These are phyloP conservation scores for Yarrowia sp. DNA, from an alignment of 805 yeast genomes.

Conservation along the genomic window DNA sequence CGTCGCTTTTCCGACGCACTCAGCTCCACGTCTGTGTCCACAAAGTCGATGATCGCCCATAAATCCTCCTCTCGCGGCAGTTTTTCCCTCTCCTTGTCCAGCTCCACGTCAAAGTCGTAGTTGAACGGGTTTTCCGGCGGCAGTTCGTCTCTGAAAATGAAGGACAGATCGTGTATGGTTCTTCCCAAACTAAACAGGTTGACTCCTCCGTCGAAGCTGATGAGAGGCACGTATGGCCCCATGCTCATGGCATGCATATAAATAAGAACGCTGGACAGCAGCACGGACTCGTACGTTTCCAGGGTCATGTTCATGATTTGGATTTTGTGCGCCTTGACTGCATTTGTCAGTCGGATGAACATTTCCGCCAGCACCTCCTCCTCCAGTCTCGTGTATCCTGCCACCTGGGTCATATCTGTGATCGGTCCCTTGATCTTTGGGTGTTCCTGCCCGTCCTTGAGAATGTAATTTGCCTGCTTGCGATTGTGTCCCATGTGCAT, in stretches of 20 bases:
- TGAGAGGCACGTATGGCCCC: slow-evolving; percentile 2
- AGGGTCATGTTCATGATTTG: neutral
- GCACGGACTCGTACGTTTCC: slow-evolving; percentile 1
- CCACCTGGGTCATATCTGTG: neutral
- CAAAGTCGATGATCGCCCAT: slow-evolving; percentile 23
- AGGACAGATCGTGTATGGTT: neutral
- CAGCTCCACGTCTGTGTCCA: neutral
- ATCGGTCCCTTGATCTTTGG: neutral
- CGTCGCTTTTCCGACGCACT: neutral
- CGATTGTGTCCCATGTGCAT: slow-evolving; percentile 29
- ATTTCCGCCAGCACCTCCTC: slow-evolving; percentile 8
- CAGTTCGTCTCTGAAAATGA: neutral
- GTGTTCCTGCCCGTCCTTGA: neutral
- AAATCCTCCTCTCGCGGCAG: slow-evolving; percentile 19
- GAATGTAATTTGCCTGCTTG: neutral
- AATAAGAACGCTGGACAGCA: slow-evolving; percentile 8
- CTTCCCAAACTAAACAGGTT: slow-evolving; percentile 8
- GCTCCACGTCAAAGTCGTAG: neutral
- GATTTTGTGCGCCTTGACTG: slow-evolving; percentile 1
- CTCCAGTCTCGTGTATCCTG: slow-evolving; percentile 6
- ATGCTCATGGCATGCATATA: slow-evolving; percentile 13
- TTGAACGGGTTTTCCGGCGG: neutral
- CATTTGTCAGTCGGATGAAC: neutral
- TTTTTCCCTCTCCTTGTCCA: neutral
- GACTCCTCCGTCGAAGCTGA: slow-evolving; percentile 10